phyloP scores from a whole-genome alignment of 2,329 filamentous ascomycete genomes.

The Botrytis fragariae region DNA sequence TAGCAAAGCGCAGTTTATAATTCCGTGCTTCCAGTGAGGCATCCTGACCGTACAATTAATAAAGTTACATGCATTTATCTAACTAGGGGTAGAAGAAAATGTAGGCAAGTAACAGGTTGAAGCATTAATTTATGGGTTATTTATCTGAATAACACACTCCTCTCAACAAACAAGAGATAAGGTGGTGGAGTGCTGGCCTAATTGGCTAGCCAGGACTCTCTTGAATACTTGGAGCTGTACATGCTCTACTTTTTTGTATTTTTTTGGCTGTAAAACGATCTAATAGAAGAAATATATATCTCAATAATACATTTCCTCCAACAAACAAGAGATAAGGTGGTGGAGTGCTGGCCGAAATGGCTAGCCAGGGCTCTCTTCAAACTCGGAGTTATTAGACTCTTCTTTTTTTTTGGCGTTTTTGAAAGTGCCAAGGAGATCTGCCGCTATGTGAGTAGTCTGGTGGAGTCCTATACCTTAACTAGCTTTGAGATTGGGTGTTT shows the following conservation, averaged over 20 bases:
- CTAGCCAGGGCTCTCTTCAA: background rate
- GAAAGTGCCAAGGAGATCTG: background rate
- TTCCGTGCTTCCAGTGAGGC: fast-evolving
- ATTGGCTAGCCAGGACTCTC: background rate
- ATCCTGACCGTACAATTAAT: no score
- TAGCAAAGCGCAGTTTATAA: background rate
- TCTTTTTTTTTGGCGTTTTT: background rate
- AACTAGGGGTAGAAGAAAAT: no score
- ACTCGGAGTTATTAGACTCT: background rate
- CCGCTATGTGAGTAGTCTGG: background rate
- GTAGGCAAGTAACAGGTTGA: no score
- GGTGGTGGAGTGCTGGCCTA: slow-evolving; percentile 4
- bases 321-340: background rate
- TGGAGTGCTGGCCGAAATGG: background rate
- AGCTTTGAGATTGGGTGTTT: no score
- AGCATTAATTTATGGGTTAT: background rate
- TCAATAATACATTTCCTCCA: fast-evolving
- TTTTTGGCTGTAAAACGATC: no score
- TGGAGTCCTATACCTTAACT: no score
- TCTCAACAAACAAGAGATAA: background rate
- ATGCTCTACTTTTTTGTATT: no score
- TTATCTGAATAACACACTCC: background rate
- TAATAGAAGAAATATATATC: no score
- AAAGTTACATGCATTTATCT: no score
- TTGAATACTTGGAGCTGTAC: no score